Evolutionary conservation across 371 early-diverging fungal genomes (phyloP), one percentile per base, ranked within the genome.

Genomic region (Phascolomyces articulosus): DNA sequence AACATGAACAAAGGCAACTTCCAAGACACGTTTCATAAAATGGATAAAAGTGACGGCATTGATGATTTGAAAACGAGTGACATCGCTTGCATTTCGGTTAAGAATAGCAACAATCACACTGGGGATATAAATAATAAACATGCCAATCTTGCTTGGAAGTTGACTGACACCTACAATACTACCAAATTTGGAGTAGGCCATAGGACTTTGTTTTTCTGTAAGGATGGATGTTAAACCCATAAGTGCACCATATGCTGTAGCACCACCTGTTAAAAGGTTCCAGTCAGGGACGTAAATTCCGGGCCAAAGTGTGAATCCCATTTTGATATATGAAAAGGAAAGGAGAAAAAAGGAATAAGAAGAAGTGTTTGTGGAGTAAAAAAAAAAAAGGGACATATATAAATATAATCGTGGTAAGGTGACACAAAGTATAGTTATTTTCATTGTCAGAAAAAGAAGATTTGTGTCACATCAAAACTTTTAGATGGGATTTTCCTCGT

Each of bases 171-270:
- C 49, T 2, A 23, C 16, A 24, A 31, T 40, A 61, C 51, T 66
- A 0, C 70, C 74, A 51, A 73, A 73, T 44, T 73, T 73, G 18
- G 70, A 70, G 44, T 73, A 73, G 20, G 74, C 68, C 24, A 70
- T 67, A 8, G 65, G 51, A 26, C 4, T 62, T 8, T 55, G 40
- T 34, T 4, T 31, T 13, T 63, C 47, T n/a, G 63, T 63, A 2
- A 21, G 31, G 26, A 71, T 3, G 13, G 73, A 68, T 29, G 47
- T 51, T 4, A 53, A 10, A 18, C 54, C 56, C 3, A 73, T 18
- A 0, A 55, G 3, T 11, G 58, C 23, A 18, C 73, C 73, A 9
- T 66, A 38, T 2, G 62, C 16, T 4, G 64, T 40, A 4, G 55
- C 23, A 20, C 55, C 48, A 8, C 60, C 61, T 2, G 54, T 63